These are phyloP conservation scores for Lathyrus sativus DNA, from an alignment of 306 rosid species.

Conservation along the genomic window DNA sequence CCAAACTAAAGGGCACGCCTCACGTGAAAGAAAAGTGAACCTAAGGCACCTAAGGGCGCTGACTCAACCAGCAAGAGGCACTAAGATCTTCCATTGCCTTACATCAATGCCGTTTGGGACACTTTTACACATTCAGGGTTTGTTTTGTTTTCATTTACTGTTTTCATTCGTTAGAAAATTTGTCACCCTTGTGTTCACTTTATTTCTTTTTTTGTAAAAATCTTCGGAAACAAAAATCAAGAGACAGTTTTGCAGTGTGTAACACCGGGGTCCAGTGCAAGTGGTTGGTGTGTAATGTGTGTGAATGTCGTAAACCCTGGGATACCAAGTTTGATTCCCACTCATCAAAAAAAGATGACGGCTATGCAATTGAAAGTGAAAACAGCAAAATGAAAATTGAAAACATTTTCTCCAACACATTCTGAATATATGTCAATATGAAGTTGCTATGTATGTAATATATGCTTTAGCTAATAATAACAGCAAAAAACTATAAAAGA, in stretches of 20 bases:
- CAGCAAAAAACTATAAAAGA: constrained; percentile 6
- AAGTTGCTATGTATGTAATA: constrained; percentile 15
- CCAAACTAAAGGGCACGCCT: constrained; percentile 14
- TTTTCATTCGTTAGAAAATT: not conserved
- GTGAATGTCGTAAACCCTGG: not conserved
- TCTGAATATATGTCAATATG: not conserved
- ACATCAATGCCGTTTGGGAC: not conserved
- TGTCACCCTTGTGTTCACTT: not conserved
- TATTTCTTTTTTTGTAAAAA: not conserved
- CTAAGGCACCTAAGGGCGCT: constrained; percentile 14
- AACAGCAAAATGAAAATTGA: not conserved
- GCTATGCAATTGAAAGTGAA: not conserved
- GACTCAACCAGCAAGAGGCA: constrained; percentile 17
- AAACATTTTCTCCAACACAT: constrained; percentile 1
- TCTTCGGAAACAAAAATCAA: constrained; percentile 2
- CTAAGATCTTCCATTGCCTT: not conserved
- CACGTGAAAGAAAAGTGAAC: constrained; percentile 2
- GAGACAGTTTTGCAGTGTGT: not conserved
- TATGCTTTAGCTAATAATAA: constrained; percentile 10
- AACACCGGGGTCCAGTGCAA: not conserved
- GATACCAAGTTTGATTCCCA: not conserved
- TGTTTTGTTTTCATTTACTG: not conserved
- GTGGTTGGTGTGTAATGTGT: not conserved
- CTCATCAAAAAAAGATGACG: not conserved
- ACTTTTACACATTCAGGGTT: not conserved